These are phyloP conservation scores for Acanthamoeba royreba DNA, from an alignment of 208 protist genomes.

Conservation along the genomic window DNA sequence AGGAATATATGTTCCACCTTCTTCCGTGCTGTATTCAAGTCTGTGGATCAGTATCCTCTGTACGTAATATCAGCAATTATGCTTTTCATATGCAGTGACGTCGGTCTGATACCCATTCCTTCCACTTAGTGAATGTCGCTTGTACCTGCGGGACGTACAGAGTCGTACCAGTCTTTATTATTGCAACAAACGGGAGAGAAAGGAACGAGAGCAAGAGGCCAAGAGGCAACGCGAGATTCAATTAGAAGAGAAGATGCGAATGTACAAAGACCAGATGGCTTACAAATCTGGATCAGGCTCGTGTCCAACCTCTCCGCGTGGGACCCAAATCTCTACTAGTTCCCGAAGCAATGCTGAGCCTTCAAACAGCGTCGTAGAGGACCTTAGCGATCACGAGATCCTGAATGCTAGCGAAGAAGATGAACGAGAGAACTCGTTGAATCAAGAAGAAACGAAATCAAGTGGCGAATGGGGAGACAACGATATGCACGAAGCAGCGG, in stretches of 20 bases:
- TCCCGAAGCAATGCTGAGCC: too few species aligned
- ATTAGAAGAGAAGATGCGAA: neutral
- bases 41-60: neutral
- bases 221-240: neutral
- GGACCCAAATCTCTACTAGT: too few species aligned
- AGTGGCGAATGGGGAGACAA: neutral
- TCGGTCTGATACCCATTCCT: too few species aligned
- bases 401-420: neutral
- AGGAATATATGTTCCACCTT: neutral
- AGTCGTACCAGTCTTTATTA: neutral
- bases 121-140: neutral
- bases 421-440: neutral
- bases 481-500: neutral
- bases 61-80: too few species aligned
- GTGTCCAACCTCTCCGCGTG: too few species aligned
- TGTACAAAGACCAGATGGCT: neutral
- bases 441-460: neutral
- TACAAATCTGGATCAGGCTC: neutral
- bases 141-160: neutral
- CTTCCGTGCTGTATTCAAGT: neutral
- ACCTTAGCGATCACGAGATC: neutral
- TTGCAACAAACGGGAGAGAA: neutral
- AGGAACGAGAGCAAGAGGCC: neutral
- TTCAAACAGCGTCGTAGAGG: neutral
- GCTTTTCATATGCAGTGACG: too few species aligned